Evolutionary conservation across 192 early-diverging fungal genomes (phyloP), one percentile per base, ranked within the genome.

Genomic region (Pilobolus umbonatus): DNA sequence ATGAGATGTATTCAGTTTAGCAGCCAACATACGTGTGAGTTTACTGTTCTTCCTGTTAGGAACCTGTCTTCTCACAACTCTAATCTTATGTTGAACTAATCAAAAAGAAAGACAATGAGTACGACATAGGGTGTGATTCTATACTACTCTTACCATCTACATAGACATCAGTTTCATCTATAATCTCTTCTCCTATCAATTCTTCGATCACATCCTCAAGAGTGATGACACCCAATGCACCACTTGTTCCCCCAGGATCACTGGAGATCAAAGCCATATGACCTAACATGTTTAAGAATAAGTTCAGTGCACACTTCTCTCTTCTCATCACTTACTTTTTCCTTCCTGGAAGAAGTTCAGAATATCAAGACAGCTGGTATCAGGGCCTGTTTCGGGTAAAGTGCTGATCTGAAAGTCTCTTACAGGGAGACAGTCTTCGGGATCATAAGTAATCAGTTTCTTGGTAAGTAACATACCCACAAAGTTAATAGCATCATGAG

Each of bases 191-290:
- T 38, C 85, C 85, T 59, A 91, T 83, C 26, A 91, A 71, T 61
- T 88, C 87, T 65, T 91, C 89, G 57, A 90, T 90, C 21, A 90
- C 83, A 62, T 90, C 88, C 56, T 90, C 88, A n/a, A 90, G 68
- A 0, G 88, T 88, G 26, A 90, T 81, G 11, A 88, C 81, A 22
- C 88, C 88, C n/a, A 88, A 68, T 2, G 82, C 79, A 8, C 68
- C 71, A 2, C 78, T 70, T 8, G 74, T 62, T 68, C 73, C 47
- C 19, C 79, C 67, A 36, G 73, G 75, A 59, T 73, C 58, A n/a
- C 60, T 61, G 0, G 61, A 45, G 12, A 87, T 81, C 28, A 86
- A 74, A 4, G 86, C 88, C 85, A 90, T 82, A 59, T 90, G 88
- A 46, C 72, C 72, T 73, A 64, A 54, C 2, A 35, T 35, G 22